Evolutionary conservation across 2,329 filamentous ascomycete species (phyloP).

Genomic region (Aspergillus luchuensis): DNA sequence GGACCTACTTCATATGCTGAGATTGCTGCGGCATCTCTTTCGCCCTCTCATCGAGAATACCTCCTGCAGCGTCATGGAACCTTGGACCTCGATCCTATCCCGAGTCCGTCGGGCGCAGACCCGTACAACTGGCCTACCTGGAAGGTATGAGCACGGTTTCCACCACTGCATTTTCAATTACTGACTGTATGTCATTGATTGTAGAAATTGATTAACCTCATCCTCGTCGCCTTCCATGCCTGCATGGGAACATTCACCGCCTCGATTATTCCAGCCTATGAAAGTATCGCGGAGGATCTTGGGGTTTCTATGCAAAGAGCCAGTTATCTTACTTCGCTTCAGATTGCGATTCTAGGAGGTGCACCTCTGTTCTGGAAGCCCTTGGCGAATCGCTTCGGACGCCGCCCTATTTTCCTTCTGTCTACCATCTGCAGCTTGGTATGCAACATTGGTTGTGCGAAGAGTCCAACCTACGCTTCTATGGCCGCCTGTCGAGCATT

Average conservation of each 20-base stretch:
- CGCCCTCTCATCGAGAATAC: slow-evolving; percentile 44
- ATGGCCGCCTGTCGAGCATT: slow-evolving; percentile 53
- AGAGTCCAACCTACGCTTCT: slow-evolving; percentile 52
- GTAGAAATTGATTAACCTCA: slow-evolving; percentile 34
- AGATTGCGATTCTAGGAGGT: slow-evolving; percentile 56
- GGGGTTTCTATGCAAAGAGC: slow-evolving; percentile 51
- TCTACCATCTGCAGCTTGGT: slow-evolving; percentile 53
- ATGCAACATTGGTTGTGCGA: slow-evolving; percentile 60
- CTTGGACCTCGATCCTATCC: slow-evolving; percentile 56
- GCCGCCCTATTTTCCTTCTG: slow-evolving; percentile 58
- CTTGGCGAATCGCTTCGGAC: slow-evolving; percentile 55
- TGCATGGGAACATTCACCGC: slow-evolving; percentile 62
- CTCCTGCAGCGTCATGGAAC: slow-evolving; percentile 57
- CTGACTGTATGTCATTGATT: too few relatives aligned
- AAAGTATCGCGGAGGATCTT: slow-evolving; percentile 54
- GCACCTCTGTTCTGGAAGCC: slow-evolving; percentile 61
- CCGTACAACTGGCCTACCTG: slow-evolving; percentile 59
- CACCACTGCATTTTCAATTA: too few relatives aligned
- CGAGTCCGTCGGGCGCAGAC: slow-evolving; percentile 52
- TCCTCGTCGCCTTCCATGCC: slow-evolving; percentile 60
- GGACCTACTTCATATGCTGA: slow-evolving; percentile 1
- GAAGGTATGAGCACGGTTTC: slow-evolving; percentile 40
- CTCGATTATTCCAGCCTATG: slow-evolving; percentile 58
- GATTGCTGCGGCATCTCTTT: slow-evolving; percentile 17
- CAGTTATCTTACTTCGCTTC: slow-evolving; percentile 58